phyloP scores from a whole-genome alignment of 371 early-diverging fungal species.

The Rhizopus arrhizus region DNA sequence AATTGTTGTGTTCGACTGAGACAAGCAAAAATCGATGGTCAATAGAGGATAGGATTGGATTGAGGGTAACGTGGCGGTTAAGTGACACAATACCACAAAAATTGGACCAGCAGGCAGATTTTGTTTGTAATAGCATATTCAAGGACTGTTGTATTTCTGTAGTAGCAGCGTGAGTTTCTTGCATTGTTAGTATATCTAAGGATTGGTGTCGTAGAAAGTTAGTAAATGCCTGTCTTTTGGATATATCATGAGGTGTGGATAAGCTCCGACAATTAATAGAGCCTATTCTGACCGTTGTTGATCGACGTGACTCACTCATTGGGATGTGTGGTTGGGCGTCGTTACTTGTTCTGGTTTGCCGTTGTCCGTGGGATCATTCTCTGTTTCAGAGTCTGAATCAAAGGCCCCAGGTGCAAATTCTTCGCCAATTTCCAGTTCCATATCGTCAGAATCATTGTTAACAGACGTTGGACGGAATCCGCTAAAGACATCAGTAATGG shows the following conservation, averaged over 20 bases:
- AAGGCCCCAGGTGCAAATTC: too few relatives aligned
- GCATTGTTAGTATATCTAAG: background rate
- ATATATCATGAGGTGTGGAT: background rate
- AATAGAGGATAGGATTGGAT: background rate
- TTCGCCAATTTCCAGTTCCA: too few relatives aligned
- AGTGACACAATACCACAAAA: constrained; percentile 7
- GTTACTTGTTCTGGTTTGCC: too few relatives aligned
- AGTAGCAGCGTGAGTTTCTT: constrained; percentile 4
- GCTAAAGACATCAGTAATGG: too few relatives aligned
- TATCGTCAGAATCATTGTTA: too few relatives aligned
- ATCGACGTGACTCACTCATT: too few relatives aligned
- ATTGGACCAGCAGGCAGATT: background rate
- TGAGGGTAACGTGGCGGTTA: background rate
- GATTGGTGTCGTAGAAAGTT: constrained; percentile 1
- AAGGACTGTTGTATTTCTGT: background rate
- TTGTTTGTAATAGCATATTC: background rate
- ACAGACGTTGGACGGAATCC: too few relatives aligned
- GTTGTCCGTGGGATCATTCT: too few relatives aligned
- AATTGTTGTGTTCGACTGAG: background rate
- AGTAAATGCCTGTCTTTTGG: background rate
- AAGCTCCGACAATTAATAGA: constrained; percentile 7
- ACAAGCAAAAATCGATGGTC: background rate
- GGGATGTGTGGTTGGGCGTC: too few relatives aligned
- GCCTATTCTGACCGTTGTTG: background rate
- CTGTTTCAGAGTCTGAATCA: too few relatives aligned